These are phyloP conservation scores for Colletotrichum nymphaeae DNA, from an alignment of 2,329 filamentous ascomycete species.

Conservation along the genomic window DNA sequence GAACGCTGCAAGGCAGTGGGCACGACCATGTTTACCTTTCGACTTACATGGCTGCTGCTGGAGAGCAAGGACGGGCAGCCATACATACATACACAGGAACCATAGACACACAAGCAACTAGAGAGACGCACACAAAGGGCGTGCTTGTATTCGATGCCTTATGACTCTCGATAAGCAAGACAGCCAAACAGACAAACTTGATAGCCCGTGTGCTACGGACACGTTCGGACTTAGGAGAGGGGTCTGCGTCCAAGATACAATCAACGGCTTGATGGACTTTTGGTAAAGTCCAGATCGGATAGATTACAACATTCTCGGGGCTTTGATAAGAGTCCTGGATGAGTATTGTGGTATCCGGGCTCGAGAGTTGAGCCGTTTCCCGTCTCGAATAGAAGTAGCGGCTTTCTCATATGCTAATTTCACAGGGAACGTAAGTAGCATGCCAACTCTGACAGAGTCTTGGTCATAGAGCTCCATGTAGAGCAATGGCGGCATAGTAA, in stretches of 20 bases:
- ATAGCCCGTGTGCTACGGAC: too few species aligned
- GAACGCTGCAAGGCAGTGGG: not conserved
- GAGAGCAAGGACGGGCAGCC: not conserved
- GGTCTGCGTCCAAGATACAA: not conserved
- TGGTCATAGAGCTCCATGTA: not conserved
- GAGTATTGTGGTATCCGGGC: not conserved
- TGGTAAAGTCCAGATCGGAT: not conserved
- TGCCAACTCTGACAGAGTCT: not conserved
- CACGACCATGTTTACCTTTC: not conserved
- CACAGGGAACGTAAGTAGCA: not conserved
- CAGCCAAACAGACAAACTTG: not conserved
- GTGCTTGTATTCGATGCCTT: not conserved
- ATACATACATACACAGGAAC: too few species aligned
- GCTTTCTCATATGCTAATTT: not conserved
- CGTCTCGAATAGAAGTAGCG: not conserved
- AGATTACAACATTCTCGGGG: not conserved
- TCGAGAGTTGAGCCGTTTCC: not conserved
- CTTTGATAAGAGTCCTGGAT: not conserved
- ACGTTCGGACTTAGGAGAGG: not conserved
- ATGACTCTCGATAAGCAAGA: not conserved
- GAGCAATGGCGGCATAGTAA: too few species aligned
- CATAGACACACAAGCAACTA: not conserved
- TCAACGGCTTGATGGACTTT: not conserved
- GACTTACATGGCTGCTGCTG: not conserved
- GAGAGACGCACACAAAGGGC: not conserved